Evolutionary conservation across 192 early-diverging fungal genomes (phyloP).

Genomic region (Coemansia sp.): DNA sequence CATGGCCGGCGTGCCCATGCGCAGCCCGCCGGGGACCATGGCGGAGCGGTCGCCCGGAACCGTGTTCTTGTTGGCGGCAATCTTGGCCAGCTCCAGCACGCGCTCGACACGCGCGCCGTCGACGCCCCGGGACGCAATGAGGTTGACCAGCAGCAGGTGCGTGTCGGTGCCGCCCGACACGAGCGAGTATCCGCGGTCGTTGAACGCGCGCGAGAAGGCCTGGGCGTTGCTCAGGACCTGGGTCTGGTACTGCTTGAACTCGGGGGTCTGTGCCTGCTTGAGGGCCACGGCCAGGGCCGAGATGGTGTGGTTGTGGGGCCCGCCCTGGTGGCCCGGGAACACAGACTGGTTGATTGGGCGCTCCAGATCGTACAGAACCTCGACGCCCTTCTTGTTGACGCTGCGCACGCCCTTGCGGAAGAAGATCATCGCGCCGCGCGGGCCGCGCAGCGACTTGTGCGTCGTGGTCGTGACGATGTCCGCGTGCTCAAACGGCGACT

Average conservation of each 20-base stretch:
- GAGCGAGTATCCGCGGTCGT: constrained; percentile 70
- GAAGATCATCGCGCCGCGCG: constrained; percentile 98
- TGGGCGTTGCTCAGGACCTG: constrained; percentile 91
- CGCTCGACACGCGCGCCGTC: constrained; percentile 97
- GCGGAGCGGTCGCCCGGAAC: constrained; percentile 96
- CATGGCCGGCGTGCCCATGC: constrained; percentile 97
- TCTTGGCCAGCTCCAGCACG: constrained; percentile 92
- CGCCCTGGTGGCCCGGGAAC: constrained; percentile 99
- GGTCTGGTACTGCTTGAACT: constrained; percentile 88
- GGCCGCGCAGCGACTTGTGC: constrained; percentile 98
- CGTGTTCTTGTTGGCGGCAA: constrained; percentile 99
- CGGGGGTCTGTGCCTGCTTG: constrained; percentile 80
- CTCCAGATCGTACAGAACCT: constrained; percentile 89
- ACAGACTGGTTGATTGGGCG: constrained; percentile 93
- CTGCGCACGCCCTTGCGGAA: constrained; percentile 90
- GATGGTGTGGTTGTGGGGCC: constrained; percentile 99
- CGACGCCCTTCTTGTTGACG: constrained; percentile 88
- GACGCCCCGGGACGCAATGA: constrained; percentile 70
- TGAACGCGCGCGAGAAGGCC: constrained; percentile 79
- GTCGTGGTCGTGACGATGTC: constrained; percentile 99
- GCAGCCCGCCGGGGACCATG: constrained; percentile 89
- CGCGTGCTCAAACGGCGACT: constrained; percentile 86
- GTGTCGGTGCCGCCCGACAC: constrained; percentile 95
- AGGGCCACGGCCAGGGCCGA: constrained; percentile 92
- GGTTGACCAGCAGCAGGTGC: constrained; percentile 89